These are phyloP conservation scores for Umbilicaria muhlenbergii DNA, from an alignment of 495 filamentous ascomycete species.

Conservation along the genomic window DNA sequence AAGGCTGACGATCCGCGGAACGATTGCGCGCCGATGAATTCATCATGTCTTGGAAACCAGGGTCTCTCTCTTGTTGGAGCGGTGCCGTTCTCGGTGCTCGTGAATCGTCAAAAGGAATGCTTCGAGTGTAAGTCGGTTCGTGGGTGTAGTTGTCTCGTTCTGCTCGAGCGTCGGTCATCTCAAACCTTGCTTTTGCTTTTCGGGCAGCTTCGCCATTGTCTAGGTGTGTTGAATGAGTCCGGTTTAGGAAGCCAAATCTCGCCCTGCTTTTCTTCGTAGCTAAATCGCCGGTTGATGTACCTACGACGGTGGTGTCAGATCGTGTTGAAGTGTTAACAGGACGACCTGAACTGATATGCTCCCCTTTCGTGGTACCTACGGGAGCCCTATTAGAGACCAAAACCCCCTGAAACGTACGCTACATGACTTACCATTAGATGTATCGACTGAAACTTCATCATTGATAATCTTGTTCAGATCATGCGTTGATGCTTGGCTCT, in stretches of 20 bases:
- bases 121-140: neutral
- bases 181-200: constrained; percentile 14
- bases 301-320: constrained; percentile 3
- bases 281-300: constrained; percentile 7
- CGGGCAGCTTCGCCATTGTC: constrained; percentile 18
- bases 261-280: constrained; percentile 30
- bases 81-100: constrained; percentile 39
- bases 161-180: constrained; percentile 28
- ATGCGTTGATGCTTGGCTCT: constrained; percentile 17
- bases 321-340: constrained; percentile 3
- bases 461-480: constrained; percentile 15
- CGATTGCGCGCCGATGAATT: constrained; percentile 41
- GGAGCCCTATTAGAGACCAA: too few relatives aligned
- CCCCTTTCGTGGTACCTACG: neutral
- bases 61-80: constrained; percentile 37
- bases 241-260: constrained; percentile 41
- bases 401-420: too few relatives aligned
- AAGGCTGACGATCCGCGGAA: constrained; percentile 43
- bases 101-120: constrained; percentile 4
- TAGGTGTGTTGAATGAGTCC: constrained; percentile 50
- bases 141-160: constrained; percentile 15
- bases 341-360: neutral
- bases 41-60: constrained; percentile 48
- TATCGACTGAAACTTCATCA: neutral
- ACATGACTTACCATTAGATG: constrained; percentile 2